A percentile compares a stretch with the other conserved stretches of the same genome.
Evolutionary conservation across 371 early-diverging fungal species (phyloP).

Genomic region (Rhizopus arrhizus): DNA sequence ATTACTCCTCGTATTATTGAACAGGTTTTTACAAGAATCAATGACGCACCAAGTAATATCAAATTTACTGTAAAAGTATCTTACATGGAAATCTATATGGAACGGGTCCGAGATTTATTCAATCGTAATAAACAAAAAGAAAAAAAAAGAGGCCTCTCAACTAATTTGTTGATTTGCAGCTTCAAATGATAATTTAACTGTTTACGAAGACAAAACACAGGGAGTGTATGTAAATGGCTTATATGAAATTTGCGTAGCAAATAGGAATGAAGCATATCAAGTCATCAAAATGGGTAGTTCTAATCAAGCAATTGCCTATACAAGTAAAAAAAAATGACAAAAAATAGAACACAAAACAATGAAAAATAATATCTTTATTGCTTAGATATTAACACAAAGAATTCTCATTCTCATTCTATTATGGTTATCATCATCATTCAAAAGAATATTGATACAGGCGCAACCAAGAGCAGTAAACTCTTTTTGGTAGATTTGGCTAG

Average conservation of each 20-base stretch:
- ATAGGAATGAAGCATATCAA: conserved; percentile 92
- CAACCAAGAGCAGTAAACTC: conserved; percentile 86
- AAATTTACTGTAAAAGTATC: conserved; percentile 94
- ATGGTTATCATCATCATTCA: conserved; percentile 94
- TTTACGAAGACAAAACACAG: conserved; percentile 92
- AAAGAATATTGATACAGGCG: conserved; percentile 90
- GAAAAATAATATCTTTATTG: not conserved
- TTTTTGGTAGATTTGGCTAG: conserved; percentile 99
- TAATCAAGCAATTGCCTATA: conserved; percentile 89
- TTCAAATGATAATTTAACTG: conserved; percentile 84
- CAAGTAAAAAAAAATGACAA: conserved; percentile 51
- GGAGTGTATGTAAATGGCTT: conserved; percentile 97
- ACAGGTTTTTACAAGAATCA: conserved; percentile 85
- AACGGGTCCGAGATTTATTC: conserved; percentile 95
- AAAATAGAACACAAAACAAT: not conserved
- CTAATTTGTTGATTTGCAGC: conserved; percentile 49
- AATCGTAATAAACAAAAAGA: conserved; percentile 62
- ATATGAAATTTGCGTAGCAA: conserved; percentile 90
- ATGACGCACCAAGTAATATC: conserved; percentile 82
- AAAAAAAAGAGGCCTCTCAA: not conserved
- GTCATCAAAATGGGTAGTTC: conserved; percentile 90
- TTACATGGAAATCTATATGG: conserved; percentile 99
- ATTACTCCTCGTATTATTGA: conserved; percentile 94
- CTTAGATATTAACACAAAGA: conserved; percentile 95
- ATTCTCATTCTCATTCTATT: conserved; percentile 96